phyloP scores from a whole-genome alignment of 352 stramenopile species.

The Pythium sp. region DNA sequence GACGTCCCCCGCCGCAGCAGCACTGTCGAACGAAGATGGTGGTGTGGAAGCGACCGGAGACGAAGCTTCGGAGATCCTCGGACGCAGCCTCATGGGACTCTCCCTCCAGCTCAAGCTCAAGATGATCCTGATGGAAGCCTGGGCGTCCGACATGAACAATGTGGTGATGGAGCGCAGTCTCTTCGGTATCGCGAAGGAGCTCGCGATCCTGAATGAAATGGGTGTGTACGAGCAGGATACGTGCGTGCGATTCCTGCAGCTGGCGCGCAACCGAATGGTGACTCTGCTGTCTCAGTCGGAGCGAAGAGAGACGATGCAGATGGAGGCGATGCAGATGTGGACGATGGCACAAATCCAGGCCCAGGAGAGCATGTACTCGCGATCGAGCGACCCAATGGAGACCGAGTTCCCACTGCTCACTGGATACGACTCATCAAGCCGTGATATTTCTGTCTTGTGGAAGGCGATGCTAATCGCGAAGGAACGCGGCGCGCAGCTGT shows the following conservation, averaged over 20 bases:
- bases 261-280: constrained; percentile 64
- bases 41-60: constrained; percentile 14
- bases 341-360: constrained; percentile 73
- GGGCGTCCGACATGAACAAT: constrained; percentile 83
- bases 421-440: constrained; percentile 61
- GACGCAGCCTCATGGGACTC: constrained; percentile 71
- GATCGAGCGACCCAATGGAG: constrained; percentile 34
- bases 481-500: constrained; percentile 76
- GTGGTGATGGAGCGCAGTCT: constrained; percentile 86
- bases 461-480: constrained; percentile 79
- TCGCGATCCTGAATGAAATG: constrained; percentile 72
- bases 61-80: constrained; percentile 35
- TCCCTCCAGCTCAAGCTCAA: constrained; percentile 84
- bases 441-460: constrained; percentile 76
- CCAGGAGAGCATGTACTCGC: constrained; percentile 42
- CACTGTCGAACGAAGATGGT: constrained; percentile 18
- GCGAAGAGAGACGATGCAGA: constrained; percentile 57
- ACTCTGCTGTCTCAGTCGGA: constrained; percentile 60
- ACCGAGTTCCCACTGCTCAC: constrained; percentile 62
- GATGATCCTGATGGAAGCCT: constrained; percentile 80
- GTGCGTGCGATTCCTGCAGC: constrained; percentile 73
- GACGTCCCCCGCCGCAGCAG: constrained; percentile 9
- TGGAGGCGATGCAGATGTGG: constrained; percentile 71
- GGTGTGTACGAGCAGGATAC: constrained; percentile 74
- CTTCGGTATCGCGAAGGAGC: constrained; percentile 77